These are phyloP conservation scores for Phytophthora europaea DNA, from an alignment of 352 stramenopile genomes.

Conservation along the genomic window DNA sequence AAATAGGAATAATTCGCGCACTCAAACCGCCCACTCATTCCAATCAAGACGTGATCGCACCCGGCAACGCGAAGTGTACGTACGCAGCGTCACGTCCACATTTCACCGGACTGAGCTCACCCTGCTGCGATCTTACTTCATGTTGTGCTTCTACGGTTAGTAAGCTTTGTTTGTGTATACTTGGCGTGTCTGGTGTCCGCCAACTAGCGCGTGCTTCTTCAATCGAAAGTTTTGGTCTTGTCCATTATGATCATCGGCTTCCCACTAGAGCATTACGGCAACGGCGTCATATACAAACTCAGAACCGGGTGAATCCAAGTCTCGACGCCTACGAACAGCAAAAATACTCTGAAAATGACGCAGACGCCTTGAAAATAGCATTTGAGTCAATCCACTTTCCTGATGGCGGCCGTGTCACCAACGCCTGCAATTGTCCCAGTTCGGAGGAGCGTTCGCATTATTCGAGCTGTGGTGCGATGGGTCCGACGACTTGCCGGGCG, in stretches of 20 bases:
- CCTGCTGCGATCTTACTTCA: conserved; percentile 31
- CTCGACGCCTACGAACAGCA: neutral
- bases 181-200: conserved; percentile 17
- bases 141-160: conserved; percentile 37
- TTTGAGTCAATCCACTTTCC: neutral
- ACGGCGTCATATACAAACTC: conserved; percentile 29
- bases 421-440: neutral
- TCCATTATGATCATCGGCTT: conserved; percentile 33
- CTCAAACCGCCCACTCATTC: neutral
- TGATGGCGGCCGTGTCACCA: conserved; percentile 18
- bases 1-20: neutral
- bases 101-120: conserved; percentile 42
- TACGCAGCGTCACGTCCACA: conserved; percentile 17
- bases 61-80: conserved; percentile 19
- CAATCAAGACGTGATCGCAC: neutral
- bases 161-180: neutral
- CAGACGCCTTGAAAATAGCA: neutral
- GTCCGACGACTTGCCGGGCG: conserved; percentile 2
- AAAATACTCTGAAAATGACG: neutral
- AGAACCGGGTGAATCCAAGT: neutral
- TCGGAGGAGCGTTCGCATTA: neutral
- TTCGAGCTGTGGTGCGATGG: neutral
- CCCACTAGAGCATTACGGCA: conserved; percentile 38
- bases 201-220: conserved; percentile 18
- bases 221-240: conserved; percentile 29